Conservation (phyloP, 208 protist genomes). For the Trypanosoma mega region DNA sequence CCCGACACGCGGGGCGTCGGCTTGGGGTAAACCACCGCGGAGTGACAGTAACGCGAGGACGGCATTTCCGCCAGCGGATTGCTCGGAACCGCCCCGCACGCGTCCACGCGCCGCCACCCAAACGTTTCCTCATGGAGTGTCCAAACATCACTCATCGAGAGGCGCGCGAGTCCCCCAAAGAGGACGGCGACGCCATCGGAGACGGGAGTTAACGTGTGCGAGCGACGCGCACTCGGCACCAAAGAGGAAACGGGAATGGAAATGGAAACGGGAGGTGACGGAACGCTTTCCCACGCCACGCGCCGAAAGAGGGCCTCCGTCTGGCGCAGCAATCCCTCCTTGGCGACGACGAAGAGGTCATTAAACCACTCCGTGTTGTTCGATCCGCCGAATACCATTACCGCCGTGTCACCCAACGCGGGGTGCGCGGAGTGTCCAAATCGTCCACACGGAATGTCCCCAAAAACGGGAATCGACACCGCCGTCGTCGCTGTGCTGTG, state of each 20-base stretch:
- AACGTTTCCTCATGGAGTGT: constrained; percentile 16
- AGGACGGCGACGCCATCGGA: constrained; percentile 6
- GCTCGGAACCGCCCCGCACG: background rate
- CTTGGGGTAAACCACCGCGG: constrained; percentile 14
- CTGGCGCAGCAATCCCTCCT: background rate
- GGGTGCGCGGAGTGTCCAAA: constrained; percentile 14
- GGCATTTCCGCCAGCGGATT: constrained; percentile 3
- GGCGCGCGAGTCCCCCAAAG: constrained; percentile 10
- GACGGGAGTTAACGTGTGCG: constrained; percentile 12
- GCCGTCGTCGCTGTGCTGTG: background rate
- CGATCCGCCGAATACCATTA: constrained; percentile 21
- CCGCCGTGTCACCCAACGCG: background rate
- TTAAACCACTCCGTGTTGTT: constrained; percentile 9
- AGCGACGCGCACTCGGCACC: constrained; percentile 17
- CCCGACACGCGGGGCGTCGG: background rate
- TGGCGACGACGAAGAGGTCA: constrained; percentile 4
- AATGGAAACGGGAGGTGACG: background rate
- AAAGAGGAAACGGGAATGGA: background rate
- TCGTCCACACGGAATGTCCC: constrained; percentile 11
- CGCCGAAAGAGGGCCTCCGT: constrained; percentile 4
- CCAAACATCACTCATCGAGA: constrained; percentile 24
- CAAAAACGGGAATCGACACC: background rate
- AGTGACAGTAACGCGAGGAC: constrained; percentile 16
- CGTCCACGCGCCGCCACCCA: constrained; percentile 1
- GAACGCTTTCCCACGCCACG: background rate